Evolutionary conservation across 805 yeast genomes (phyloP), one percentile per base, ranked within the genome.

Genomic region (Saccharomycopsis fodiens): DNA sequence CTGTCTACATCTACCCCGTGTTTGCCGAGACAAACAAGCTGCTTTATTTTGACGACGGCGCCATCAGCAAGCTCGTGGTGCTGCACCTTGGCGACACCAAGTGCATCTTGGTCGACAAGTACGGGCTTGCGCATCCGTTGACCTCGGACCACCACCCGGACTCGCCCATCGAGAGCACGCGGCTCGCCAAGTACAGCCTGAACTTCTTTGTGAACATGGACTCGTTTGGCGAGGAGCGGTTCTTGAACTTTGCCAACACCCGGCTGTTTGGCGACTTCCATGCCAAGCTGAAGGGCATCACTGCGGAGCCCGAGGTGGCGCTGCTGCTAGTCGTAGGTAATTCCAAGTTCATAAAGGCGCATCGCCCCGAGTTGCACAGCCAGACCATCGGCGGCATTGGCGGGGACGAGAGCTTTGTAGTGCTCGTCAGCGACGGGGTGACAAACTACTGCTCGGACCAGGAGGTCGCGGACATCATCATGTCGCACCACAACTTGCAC

Each of bases 11-110:
- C 12, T 80, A 79, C 55, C 72, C 80, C 3, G 37, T 60, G 13
- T 51, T 55, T 19, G 27, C 53, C 2, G 44, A 66, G 15, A 67
- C 66, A 47, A 55, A 62, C 6, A 50, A 50, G 3, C 47, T 53
- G 20, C 44, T 58, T 12, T 61, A 60, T 43, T 61, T 89, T 65
- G 78, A 80, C 50, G 75, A 79, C n/a, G 67, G 71, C 6, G 80
- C 84, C 3, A 65, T 82, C 10, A 70, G 86, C 19, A 78, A 79
- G 55, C 62, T 93, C 19, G 72, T 85, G 1, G 76, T 89, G 16
- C 89, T 94, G 1, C 98, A 93, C 58, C 79, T 91, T 12, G 98
- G 98, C 4, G 98, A 93, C 59, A 84, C 97, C 2, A 75, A 85
- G 51, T 87, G 94, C 4, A 72, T 93, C 2, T 56, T 93, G n/a